These are phyloP conservation scores for Pseudogymnoascus sp. DNA, from an alignment of 2,329 filamentous ascomycete genomes.

Conservation along the genomic window DNA sequence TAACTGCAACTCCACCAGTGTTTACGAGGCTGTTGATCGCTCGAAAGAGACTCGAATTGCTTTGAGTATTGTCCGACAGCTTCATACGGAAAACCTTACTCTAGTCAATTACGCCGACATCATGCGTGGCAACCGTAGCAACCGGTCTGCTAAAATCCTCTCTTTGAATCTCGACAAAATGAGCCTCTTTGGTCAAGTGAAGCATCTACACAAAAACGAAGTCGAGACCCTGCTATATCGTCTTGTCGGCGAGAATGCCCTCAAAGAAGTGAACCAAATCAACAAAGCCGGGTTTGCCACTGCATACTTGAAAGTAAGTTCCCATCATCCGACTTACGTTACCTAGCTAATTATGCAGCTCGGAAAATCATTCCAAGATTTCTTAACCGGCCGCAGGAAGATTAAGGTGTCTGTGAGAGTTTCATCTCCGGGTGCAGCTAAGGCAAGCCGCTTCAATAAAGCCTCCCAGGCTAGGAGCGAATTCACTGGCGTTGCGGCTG, in stretches of 20 bases:
- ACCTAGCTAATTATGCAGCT: slow-evolving; percentile 28
- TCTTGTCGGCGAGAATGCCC: slow-evolving; percentile 62
- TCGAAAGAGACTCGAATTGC: slow-evolving; percentile 64
- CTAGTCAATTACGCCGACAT: slow-evolving; percentile 77
- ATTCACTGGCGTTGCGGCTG: slow-evolving; percentile 24
- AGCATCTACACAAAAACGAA: slow-evolving; percentile 62
- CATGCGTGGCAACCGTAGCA: slow-evolving; percentile 67
- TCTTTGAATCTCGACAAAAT: slow-evolving; percentile 31
- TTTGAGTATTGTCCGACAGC: slow-evolving; percentile 54
- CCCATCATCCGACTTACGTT: slow-evolving; percentile 19
- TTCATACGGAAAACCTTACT: slow-evolving; percentile 55
- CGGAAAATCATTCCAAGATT: slow-evolving; percentile 22
- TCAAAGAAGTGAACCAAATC: slow-evolving; percentile 61
- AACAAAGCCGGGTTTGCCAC: slow-evolving; percentile 60
- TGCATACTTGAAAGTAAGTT: slow-evolving; percentile 60
- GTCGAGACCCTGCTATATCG: slow-evolving; percentile 76
- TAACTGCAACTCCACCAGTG: slow-evolving; percentile 69
- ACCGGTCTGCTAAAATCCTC: slow-evolving; percentile 45
- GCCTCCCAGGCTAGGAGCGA: slow-evolving; percentile 22
- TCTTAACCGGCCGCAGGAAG: slow-evolving; percentile 21
- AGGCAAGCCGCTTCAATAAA: slow-evolving; percentile 34
- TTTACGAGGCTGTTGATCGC: slow-evolving; percentile 68
- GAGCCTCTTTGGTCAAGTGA: slow-evolving; percentile 59
- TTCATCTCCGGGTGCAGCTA: slow-evolving; percentile 12
- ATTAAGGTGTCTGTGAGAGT: slow-evolving; percentile 24